Base-by-base conservation (phyloP, 2,329 filamentous ascomycete species). In the Nothophoma quercina region DNA sequence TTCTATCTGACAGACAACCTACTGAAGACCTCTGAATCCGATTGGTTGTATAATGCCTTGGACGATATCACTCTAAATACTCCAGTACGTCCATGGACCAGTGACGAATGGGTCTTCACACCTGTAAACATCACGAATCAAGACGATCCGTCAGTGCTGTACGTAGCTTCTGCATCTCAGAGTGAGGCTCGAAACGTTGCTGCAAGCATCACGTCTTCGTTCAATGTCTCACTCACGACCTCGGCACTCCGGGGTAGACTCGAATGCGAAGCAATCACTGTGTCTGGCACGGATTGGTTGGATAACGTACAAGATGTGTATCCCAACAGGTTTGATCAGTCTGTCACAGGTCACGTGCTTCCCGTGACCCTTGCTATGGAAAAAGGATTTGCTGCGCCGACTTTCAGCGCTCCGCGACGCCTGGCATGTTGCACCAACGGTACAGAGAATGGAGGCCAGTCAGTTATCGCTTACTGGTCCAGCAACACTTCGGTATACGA, bases 51-150 rank as follows among this genome's bases (percentile, higher is more conserved):
- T 23, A 51, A 18, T 13, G 52, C 46, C 7, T 29, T 51, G 2
- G 41, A 51, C 21, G 35, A 55, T 12, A 23, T 55, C 2, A 48
- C 52, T 13, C 25, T 55, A 30, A 21, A 33, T 15, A 34, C 32
- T 2, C 25, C 15, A 2, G 7, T 38, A 18, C 52, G 36, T 34
- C n/a, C 38, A 10, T 55, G 52, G 52, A 51, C 35, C 7, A 21
- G n/a, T 29, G 47, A 55, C 19, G 52, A 30, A 12, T 55, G 52
- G 52, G 22, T 18, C 13, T 55, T 55, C 32, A 55, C 52, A 10
- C 52, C 52, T 10, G 25, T 51, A 5, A 22, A 45, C 12, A 7
- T 38, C 6, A 23, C 12, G 13, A 10, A 15, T 34, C n/a, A 15
- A 15, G 29, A 32, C 15, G 29, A 32, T 15, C 29, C 25, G 12